These are phyloP conservation scores for Globisporangium ultimum DNA, from an alignment of 352 stramenopile genomes.

Conservation along the genomic window DNA sequence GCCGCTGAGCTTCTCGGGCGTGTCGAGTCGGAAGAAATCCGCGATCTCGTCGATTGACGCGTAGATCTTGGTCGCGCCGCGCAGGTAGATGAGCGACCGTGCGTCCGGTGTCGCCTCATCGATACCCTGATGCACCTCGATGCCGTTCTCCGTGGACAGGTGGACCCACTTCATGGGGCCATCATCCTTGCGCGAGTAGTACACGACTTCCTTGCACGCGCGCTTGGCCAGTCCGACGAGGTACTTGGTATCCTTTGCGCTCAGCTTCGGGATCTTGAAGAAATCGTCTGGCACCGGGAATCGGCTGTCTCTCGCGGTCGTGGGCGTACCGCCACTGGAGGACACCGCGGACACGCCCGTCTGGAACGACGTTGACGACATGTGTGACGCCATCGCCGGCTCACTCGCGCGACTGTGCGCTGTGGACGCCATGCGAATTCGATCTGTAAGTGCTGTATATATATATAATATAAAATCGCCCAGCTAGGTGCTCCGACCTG, in stretches of 20 bases:
- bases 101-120: constrained; percentile 24
- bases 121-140: constrained; percentile 76
- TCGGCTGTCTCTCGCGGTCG: constrained; percentile 16
- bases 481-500: no score
- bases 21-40: constrained; percentile 79
- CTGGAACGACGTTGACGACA: no score
- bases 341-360: no score
- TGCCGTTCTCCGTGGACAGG: constrained; percentile 59
- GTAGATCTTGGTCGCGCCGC: constrained; percentile 64
- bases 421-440: no score
- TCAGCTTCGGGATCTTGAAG: constrained; percentile 61
- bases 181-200: constrained; percentile 64
- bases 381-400: no score
- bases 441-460: no score
- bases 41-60: constrained; percentile 78
- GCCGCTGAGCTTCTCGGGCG: constrained; percentile 58
- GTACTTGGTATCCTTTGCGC: constrained; percentile 60
- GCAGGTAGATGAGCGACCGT: constrained; percentile 56
- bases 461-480: no score
- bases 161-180: constrained; percentile 81
- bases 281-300: constrained; percentile 69
- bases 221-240: constrained; percentile 67
- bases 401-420: no score
- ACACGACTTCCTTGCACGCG: constrained; percentile 84
- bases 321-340: not conserved